phyloP scores from a whole-genome alignment of 2,329 filamentous ascomycete species.

The Colletotrichum sp. region DNA sequence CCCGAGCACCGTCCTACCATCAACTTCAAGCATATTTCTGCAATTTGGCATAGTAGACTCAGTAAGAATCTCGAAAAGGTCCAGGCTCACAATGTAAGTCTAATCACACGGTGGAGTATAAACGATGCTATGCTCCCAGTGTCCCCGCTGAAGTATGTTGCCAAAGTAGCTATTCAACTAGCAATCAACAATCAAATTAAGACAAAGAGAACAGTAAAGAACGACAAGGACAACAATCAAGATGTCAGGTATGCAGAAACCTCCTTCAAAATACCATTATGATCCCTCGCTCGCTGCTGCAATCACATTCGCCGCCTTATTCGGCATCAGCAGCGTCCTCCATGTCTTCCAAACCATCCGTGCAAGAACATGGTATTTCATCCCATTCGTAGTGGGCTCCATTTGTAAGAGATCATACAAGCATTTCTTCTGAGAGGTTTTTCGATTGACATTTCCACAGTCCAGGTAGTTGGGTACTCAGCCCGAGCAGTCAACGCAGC shows the following conservation, averaged over 20 bases:
- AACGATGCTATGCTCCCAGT: background rate
- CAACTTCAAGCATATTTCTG: background rate
- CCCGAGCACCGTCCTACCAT: background rate
- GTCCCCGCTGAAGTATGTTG: accelerated
- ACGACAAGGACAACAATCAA: background rate
- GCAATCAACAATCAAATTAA: no score
- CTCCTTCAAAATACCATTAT: background rate
- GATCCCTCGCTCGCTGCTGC: background rate
- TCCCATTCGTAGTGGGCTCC: background rate
- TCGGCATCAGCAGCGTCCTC: background rate
- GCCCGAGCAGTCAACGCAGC: background rate
- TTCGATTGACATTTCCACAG: accelerated
- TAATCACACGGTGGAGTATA: background rate
- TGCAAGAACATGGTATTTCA: background rate
- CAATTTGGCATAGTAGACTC: background rate
- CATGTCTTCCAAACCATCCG: background rate
- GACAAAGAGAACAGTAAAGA: background rate
- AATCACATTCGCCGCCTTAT: background rate
- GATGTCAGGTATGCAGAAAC: background rate
- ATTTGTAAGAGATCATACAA: no score
- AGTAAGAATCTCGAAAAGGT: background rate
- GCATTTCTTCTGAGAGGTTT: no score
- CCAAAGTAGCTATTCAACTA: accelerated
- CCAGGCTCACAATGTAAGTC: background rate
- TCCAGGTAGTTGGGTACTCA: background rate